Percentiles rank a stretch among this genome's conserved stretches.
Evolutionary conservation across 2,329 filamentous ascomycete genomes (phyloP).

Genomic region (Neopestalotiopsis sp.): DNA sequence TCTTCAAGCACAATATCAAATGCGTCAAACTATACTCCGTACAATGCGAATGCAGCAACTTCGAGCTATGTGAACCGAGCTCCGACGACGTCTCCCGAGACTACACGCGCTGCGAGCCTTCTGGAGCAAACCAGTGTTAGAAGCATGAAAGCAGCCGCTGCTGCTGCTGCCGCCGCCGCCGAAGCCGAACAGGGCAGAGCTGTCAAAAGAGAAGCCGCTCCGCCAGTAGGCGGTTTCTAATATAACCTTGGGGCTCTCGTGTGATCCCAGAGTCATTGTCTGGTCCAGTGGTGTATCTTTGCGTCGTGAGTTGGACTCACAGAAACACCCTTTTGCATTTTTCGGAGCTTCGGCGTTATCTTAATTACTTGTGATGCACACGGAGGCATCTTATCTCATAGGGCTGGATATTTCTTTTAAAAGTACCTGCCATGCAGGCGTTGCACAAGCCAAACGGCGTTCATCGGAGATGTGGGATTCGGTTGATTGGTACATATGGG

Average conservation of each 20-base stretch:
- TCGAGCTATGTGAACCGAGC: slow-evolving; percentile 32
- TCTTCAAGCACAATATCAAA: slow-evolving; percentile 38
- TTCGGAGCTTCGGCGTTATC: slow-evolving; percentile 11
- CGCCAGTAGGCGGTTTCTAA: slow-evolving; percentile 35
- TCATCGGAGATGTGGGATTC: not conserved
- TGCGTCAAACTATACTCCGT: slow-evolving; percentile 21
- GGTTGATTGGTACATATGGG: slow-evolving; percentile 4
- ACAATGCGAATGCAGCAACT: slow-evolving; percentile 33
- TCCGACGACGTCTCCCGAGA: slow-evolving; percentile 49
- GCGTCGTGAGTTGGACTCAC: too few relatives aligned
- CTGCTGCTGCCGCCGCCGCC: slow-evolving; percentile 25
- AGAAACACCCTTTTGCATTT: slow-evolving; percentile 13
- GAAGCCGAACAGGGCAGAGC: slow-evolving; percentile 29
- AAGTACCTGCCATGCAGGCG: not conserved
- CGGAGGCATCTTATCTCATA: not conserved
- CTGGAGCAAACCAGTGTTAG: slow-evolving; percentile 38
- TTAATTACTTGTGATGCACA: not conserved
- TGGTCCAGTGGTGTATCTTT: not conserved
- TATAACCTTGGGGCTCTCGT: slow-evolving; percentile 16
- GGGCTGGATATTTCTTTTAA: not conserved
- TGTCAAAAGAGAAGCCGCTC: slow-evolving; percentile 36
- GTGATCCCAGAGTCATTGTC: not conserved
- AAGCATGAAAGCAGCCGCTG: slow-evolving; percentile 30
- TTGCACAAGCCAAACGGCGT: slow-evolving; percentile 6
- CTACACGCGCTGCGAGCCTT: slow-evolving; percentile 43